Conservation (phyloP, 768 basidiomycete species). For the Boletus reticuloceps region DNA sequence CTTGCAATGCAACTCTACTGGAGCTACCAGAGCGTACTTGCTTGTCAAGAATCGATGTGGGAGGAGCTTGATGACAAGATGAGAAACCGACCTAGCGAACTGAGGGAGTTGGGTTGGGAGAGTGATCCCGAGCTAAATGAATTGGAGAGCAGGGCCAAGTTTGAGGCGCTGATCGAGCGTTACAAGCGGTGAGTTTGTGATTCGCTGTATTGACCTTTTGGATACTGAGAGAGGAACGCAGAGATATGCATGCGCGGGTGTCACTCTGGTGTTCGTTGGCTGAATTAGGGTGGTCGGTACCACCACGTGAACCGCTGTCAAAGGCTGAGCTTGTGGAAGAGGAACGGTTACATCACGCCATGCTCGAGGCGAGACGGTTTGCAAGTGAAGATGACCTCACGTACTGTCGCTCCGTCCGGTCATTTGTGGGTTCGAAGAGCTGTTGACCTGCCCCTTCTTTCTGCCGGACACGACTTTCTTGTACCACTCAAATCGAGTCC, state of each 20-base stretch:
- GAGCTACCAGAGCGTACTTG: constrained; percentile 59
- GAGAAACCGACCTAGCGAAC: constrained; percentile 51
- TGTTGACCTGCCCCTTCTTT: constrained; percentile 8
- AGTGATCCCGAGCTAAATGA: constrained; percentile 62
- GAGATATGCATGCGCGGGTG: constrained; percentile 65
- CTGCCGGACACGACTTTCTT: neutral
- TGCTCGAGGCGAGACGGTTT: constrained; percentile 54
- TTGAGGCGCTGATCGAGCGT: constrained; percentile 57
- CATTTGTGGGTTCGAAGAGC: constrained; percentile 58
- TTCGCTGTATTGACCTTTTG: neutral
- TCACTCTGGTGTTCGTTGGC: constrained; percentile 63
- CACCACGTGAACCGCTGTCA: constrained; percentile 58
- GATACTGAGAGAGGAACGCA: constrained; percentile 23
- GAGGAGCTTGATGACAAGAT: constrained; percentile 65
- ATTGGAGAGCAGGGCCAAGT: constrained; percentile 53
- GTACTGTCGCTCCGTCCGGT: constrained; percentile 58
- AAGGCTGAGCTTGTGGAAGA: constrained; percentile 72
- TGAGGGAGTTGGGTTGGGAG: constrained; percentile 67
- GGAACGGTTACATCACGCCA: constrained; percentile 56
- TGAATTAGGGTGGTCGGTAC: constrained; percentile 56
- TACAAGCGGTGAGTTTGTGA: constrained; percentile 46
- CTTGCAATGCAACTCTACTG: constrained; percentile 70
- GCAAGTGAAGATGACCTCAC: constrained; percentile 52
- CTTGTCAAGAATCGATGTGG: constrained; percentile 76
- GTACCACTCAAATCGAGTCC: constrained; percentile 6